phyloP scores from a whole-genome alignment of 2,329 filamentous ascomycete species.

The Fusarium cyanostomum region DNA sequence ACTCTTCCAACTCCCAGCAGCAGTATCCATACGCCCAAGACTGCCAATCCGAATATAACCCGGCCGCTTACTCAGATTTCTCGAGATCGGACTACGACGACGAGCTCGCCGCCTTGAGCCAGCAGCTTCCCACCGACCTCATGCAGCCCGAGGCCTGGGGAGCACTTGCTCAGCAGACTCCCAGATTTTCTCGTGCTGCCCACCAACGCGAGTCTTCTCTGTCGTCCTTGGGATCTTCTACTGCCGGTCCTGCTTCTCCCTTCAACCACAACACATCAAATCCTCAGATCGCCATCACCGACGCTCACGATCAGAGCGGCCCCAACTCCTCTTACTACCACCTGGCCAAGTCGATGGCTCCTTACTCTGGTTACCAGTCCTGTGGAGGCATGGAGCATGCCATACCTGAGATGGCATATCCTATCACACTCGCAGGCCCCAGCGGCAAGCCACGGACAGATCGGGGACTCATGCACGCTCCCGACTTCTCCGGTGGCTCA shows the following conservation, averaged over 20 bases:
- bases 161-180: conserved; percentile 49
- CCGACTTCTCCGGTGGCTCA: conserved; percentile 55
- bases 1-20: conserved; percentile 31
- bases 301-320: conserved; percentile 55
- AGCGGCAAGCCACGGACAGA: conserved; percentile 51
- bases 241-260: conserved; percentile 66
- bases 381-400: conserved; percentile 49
- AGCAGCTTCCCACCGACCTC: conserved; percentile 41
- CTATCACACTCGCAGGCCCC: conserved; percentile 51
- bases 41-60: conserved; percentile 33
- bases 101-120: conserved; percentile 39
- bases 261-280: conserved; percentile 65
- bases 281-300: conserved; percentile 66
- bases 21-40: conserved; percentile 30
- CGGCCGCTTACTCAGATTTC: conserved; percentile 29
- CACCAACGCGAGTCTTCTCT: conserved; percentile 70
- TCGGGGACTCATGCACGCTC: conserved; percentile 55
- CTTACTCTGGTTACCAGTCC: conserved; percentile 55
- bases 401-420: conserved; percentile 53
- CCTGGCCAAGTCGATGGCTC: conserved; percentile 56
- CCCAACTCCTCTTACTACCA: conserved; percentile 55
- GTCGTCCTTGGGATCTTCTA: conserved; percentile 68
- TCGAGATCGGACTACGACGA: conserved; percentile 38
- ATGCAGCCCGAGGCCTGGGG: conserved; percentile 58
- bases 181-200: conserved; percentile 51